Conservation (phyloP, 441 rosid genomes). For the Geranium incanum region DNA sequence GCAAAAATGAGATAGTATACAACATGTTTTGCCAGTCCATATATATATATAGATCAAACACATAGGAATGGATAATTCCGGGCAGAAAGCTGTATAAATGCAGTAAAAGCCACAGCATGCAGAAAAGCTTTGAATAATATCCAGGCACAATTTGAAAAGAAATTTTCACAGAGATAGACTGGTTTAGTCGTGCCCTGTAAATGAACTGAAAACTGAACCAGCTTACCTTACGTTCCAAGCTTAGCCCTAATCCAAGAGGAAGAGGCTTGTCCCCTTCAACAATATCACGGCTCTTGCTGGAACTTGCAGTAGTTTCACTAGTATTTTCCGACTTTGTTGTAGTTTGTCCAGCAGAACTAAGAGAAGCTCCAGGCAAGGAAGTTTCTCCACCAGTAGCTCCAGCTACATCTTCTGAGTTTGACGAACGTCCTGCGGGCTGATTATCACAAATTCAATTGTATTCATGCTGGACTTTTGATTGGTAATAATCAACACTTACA, state of each 20-base stretch:
- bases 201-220: background rate
- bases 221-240: conserved; percentile 75
- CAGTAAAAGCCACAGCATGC: background rate
- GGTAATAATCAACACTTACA: conserved; percentile 9
- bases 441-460: conserved; percentile 20
- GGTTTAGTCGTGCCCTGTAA: background rate
- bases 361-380: conserved; percentile 19
- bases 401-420: conserved; percentile 26
- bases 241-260: conserved; percentile 82
- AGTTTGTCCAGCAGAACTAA: conserved; percentile 26
- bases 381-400: conserved; percentile 13
- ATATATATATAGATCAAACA: background rate
- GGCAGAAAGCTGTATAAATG: background rate
- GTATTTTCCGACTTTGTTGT: conserved; percentile 30
- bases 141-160: background rate
- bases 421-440: conserved; percentile 23
- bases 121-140: background rate
- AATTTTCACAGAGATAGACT: background rate
- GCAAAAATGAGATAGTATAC: no score
- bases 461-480: conserved; percentile 26
- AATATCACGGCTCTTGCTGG: conserved; percentile 33
- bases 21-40: no score
- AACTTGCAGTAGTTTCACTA: conserved; percentile 30
- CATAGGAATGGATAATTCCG: background rate
- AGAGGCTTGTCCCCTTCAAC: conserved; percentile 34